Percentiles rank a stretch among this genome's conserved stretches.
Evolutionary conservation across 179 eudicot species (phyloP).

Genomic region (Sideroxylon spinosum): DNA sequence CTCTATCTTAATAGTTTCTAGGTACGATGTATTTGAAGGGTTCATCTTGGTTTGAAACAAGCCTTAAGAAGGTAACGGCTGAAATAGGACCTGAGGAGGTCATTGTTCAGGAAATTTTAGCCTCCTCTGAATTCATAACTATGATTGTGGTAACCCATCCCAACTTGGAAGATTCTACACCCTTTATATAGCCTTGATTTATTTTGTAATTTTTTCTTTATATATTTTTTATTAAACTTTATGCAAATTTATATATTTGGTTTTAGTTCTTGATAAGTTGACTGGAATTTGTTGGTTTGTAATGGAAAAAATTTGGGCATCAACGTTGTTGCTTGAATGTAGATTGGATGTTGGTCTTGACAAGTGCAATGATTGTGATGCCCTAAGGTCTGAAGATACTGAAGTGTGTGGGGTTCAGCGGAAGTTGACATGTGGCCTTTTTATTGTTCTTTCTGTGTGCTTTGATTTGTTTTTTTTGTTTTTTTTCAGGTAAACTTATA

Average conservation of each 20-base stretch:
- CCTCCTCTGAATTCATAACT: not conserved
- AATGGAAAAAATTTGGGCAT: not conserved
- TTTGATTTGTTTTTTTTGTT: too few relatives aligned
- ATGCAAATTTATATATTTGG: not conserved
- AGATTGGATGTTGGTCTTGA: slow-evolving; percentile 3
- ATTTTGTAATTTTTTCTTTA: not conserved
- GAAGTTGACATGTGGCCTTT: too few relatives aligned
- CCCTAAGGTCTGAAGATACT: not conserved
- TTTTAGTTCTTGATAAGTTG: not conserved
- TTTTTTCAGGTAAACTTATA: too few relatives aligned
- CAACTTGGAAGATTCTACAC: not conserved
- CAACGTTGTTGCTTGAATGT: not conserved
- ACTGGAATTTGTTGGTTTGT: not conserved
- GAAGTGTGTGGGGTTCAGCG: too few relatives aligned
- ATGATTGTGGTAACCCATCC: not conserved
- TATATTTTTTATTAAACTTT: not conserved
- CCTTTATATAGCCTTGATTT: not conserved
- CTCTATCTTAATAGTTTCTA: not conserved
- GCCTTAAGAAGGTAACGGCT: not conserved
- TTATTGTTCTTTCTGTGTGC: too few relatives aligned
- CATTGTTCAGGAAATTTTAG: not conserved
- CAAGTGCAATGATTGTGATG: not conserved
- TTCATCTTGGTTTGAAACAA: not conserved
- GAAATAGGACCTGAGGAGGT: not conserved
- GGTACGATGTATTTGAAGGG: not conserved